Percentiles rank a stretch among this genome's conserved stretches.
phyloP scores from a whole-genome alignment of 2,329 filamentous ascomycete species.

The Penicillium rolfsii region DNA sequence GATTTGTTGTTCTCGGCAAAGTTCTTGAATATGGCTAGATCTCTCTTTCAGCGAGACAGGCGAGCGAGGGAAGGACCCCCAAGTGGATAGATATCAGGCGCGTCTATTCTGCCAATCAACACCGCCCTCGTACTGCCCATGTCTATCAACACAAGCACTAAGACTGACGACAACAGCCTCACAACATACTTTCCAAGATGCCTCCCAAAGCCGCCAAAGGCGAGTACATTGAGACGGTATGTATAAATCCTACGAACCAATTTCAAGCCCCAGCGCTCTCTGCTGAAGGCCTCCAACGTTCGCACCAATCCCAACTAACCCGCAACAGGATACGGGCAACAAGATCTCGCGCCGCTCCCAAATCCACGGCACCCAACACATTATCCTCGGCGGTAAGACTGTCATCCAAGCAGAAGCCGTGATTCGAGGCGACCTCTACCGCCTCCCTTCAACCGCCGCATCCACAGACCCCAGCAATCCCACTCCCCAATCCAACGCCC shows the following conservation, averaged over 20 bases:
- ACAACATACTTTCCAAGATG: constrained; percentile 52
- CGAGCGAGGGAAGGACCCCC: too few relatives aligned
- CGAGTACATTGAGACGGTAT: constrained; percentile 95
- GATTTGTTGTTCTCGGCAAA: too few relatives aligned
- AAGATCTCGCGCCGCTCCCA: constrained; percentile 92
- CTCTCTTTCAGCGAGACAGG: too few relatives aligned
- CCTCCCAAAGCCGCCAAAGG: constrained; percentile 78
- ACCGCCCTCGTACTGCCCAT: constrained; percentile 12
- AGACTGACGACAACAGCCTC: constrained; percentile 2
- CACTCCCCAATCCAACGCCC: constrained; percentile 34
- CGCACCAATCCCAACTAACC: constrained; percentile 14
- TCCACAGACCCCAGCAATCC: constrained; percentile 39
- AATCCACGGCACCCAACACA: constrained; percentile 94
- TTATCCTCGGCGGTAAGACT: constrained; percentile 93
- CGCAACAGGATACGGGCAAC: constrained; percentile 85
- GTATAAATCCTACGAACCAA: constrained; percentile 25
- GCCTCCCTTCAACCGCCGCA: constrained; percentile 44
- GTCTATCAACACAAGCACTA: constrained; percentile 8
- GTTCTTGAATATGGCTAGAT: too few relatives aligned
- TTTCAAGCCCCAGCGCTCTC: background rate
- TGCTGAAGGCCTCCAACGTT: background rate
- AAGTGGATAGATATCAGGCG: too few relatives aligned
- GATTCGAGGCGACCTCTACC: constrained; percentile 85
- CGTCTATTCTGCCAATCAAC: background rate
- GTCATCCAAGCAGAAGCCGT: constrained; percentile 95